Evolutionary conservation across 169 alveolate genomes (phyloP).

Genomic region (Plasmodium gonderi): DNA sequence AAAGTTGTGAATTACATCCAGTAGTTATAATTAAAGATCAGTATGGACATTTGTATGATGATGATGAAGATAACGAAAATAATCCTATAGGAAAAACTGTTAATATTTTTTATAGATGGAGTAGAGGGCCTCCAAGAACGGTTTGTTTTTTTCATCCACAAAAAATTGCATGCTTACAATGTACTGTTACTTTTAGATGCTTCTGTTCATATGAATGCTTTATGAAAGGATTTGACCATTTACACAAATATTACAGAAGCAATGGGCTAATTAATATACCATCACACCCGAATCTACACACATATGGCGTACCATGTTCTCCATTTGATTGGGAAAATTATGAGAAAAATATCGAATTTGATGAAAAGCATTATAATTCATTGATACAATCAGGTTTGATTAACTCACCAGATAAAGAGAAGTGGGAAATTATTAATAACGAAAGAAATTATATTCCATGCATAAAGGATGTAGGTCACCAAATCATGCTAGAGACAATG

Average conservation of each 20-base stretch:
- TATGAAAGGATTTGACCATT: slow-evolving; percentile 79
- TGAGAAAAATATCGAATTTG: slow-evolving; percentile 80
- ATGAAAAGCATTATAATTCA: slow-evolving; percentile 79
- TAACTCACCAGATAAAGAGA: slow-evolving; percentile 71
- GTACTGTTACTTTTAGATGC: slow-evolving; percentile 83
- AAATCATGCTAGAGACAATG: slow-evolving; percentile 80
- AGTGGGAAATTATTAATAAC: slow-evolving; percentile 77
- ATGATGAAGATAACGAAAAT: slow-evolving; percentile 75
- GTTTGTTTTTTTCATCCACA: slow-evolving; percentile 87
- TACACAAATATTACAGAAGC: slow-evolving; percentile 80
- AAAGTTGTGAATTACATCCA: slow-evolving; percentile 85
- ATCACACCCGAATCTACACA: slow-evolving; percentile 82
- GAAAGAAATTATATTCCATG: slow-evolving; percentile 82
- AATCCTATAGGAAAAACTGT: slow-evolving; percentile 76
- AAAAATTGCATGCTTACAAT: slow-evolving; percentile 81
- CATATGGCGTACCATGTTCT: slow-evolving; percentile 86
- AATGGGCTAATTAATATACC: slow-evolving; percentile 80
- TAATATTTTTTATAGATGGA: slow-evolving; percentile 82
- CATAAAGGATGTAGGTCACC: slow-evolving; percentile 83
- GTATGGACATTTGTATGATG: slow-evolving; percentile 80
- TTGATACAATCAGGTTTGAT: slow-evolving; percentile 81
- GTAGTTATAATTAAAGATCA: slow-evolving; percentile 82
- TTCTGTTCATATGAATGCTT: slow-evolving; percentile 83
- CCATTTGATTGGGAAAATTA: slow-evolving; percentile 83
- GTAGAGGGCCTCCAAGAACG: slow-evolving; percentile 85